phyloP scores from a whole-genome alignment of 352 stramenopile genomes.

The Hyaloperonospora arabidopsidis region DNA sequence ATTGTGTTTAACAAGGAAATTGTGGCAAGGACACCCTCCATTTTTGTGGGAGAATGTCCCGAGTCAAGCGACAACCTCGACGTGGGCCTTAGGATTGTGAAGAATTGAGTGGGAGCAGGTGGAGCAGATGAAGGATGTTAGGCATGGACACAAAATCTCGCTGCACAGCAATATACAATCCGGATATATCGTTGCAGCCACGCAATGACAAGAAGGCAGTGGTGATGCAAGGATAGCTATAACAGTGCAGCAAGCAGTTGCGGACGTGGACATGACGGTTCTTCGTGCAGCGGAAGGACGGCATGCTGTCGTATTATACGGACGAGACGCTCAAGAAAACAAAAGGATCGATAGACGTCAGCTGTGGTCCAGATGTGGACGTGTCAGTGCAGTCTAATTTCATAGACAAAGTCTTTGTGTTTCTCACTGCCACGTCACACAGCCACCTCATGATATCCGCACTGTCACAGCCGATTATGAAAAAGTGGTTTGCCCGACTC shows the following conservation, averaged over 20 bases:
- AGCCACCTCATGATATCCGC: slow-evolving; percentile 81
- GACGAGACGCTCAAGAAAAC: slow-evolving; percentile 67
- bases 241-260: slow-evolving; percentile 84
- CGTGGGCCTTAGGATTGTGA: slow-evolving; percentile 11
- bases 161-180: no score
- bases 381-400: slow-evolving; percentile 80
- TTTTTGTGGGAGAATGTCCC: slow-evolving; percentile 55
- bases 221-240: slow-evolving; percentile 80
- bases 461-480: slow-evolving; percentile 64
- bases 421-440: slow-evolving; percentile 64
- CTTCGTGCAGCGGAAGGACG: slow-evolving; percentile 77
- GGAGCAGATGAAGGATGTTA: slow-evolving; percentile 5
- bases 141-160: slow-evolving; percentile 9
- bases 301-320: slow-evolving; percentile 74
- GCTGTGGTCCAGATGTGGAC: slow-evolving; percentile 53
- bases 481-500: slow-evolving; percentile 74
- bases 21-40: no score
- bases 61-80: slow-evolving; percentile 43
- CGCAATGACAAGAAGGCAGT: slow-evolving; percentile 58
- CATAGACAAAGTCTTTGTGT: slow-evolving; percentile 76
- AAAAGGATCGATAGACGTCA: slow-evolving; percentile 76
- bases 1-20: no score
- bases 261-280: slow-evolving; percentile 88
- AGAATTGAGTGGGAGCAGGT: slow-evolving; percentile 1
- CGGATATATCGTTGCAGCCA: slow-evolving; percentile 31